Conservation (phyloP, 2,329 filamentous ascomycete genomes). For the Fusarium anguioides region DNA sequence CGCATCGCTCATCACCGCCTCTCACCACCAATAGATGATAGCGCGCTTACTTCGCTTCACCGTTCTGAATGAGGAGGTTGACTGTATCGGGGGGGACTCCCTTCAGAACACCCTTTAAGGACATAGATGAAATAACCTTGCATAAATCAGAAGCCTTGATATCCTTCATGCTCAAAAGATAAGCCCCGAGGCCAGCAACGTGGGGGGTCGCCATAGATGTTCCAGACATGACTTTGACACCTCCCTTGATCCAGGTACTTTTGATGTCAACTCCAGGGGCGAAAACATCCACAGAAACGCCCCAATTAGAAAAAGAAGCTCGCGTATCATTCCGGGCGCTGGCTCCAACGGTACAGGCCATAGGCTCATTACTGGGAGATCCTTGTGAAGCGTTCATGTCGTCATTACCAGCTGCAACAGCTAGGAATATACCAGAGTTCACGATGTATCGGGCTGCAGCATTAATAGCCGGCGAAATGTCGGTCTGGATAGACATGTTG, state of each 20-base stretch:
- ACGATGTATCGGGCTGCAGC: not conserved
- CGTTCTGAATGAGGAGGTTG: not conserved
- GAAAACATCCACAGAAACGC: not conserved
- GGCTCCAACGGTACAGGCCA: not conserved
- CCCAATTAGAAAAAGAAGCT: not conserved
- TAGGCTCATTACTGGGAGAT: slow-evolving; percentile 6
- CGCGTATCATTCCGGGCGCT: not conserved
- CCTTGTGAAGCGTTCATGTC: not conserved
- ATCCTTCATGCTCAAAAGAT: not conserved
- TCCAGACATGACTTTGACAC: not conserved
- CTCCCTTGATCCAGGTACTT: not conserved
- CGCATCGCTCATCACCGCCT: not conserved
- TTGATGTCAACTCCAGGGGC: not conserved
- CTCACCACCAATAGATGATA: not conserved
- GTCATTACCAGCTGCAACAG: not conserved
- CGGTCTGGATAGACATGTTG: not conserved
- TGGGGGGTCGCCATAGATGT: not conserved
- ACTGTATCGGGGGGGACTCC: not conserved
- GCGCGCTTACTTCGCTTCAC: slow-evolving; percentile 1
- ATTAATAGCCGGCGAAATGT: not conserved
- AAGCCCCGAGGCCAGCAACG: not conserved
- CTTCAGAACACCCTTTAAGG: not conserved
- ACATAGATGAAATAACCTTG: not conserved
- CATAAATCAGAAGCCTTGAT: not conserved
- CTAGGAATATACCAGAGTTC: not conserved